Base-by-base conservation (phyloP, 768 basidiomycete genomes). In the Ramaria sp. region DNA sequence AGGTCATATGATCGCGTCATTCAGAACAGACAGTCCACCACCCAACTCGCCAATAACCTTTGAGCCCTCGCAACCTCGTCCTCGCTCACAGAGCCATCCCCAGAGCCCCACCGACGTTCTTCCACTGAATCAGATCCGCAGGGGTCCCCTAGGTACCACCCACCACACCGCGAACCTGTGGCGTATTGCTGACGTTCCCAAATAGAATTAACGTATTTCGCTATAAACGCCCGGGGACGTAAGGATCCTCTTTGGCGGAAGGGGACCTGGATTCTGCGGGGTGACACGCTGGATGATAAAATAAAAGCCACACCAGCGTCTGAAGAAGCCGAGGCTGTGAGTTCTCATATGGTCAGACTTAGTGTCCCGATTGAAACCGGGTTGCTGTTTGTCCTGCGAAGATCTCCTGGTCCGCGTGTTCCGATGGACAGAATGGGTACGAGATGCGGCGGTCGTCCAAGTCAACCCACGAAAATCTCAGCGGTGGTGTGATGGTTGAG, bases 381-480 rank as follows among this genome's bases (percentile, higher is more conserved):
- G 27, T 27, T 27, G 27, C 27, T 48, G 17, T 13, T 5, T 12
- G 19, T 50, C 15, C n/a, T 12, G 27, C 43, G 1, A 13, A 57
- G 55, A 41, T 57, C 38, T 57, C 55, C 20, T 57, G 55, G 55
- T 57, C 55, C 11, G 45, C 55, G 13, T 57, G 55, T 22, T 57
- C 55, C 13, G 55, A 57, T n/a, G 45, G 46, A 19, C 55, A 57
- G 19, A 57, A 49, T 24, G 55, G 55, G 10, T 57, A 57, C 22
- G 55, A 57, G 33, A 24, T 54, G 45, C 9, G 13, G 9, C 27
- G 27, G 27, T 27, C 27, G 27, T 37, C 4, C 13, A 42, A 31
- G 20, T 47, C 19, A 3, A 30, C 45, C 19, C 30, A 57, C 27
- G 42, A 47, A 7, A 57, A 49, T 20, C 43, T 19, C 17, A 55